phyloP scores from a whole-genome alignment of 192 early-diverging fungal species.

The Podila horticola region DNA sequence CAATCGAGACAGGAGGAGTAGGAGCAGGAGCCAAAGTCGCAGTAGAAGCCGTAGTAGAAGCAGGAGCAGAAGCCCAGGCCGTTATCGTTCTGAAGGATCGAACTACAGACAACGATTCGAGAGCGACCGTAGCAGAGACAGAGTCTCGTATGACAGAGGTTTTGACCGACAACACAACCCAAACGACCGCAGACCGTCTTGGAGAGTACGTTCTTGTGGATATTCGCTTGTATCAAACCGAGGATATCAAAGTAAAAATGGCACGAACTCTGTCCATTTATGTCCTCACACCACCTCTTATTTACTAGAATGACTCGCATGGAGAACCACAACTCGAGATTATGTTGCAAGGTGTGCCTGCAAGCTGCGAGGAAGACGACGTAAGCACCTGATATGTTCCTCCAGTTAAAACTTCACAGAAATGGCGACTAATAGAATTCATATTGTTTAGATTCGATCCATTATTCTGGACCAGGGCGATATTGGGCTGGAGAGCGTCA shows the following conservation, averaged over 20 bases:
- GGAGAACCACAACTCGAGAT: slow-evolving; percentile 32
- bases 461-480: slow-evolving; percentile 10
- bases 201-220: slow-evolving; percentile 2
- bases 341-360: slow-evolving; percentile 32
- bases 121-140: slow-evolving; percentile 1
- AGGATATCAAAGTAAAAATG: neutral
- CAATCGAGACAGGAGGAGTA: neutral
- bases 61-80: slow-evolving; percentile 21
- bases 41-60: slow-evolving; percentile 15
- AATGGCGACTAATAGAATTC: neutral
- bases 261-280: neutral
- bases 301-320: neutral
- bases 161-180: neutral
- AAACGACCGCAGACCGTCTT: neutral
- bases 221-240: neutral
- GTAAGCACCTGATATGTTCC: neutral
- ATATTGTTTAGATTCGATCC: slow-evolving; percentile 16
- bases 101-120: neutral
- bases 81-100: neutral
- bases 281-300: neutral
- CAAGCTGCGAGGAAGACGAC: slow-evolving; percentile 19
- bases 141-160: slow-evolving; percentile 1
- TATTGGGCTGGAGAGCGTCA: slow-evolving; percentile 23
- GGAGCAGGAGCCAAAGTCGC: neutral
- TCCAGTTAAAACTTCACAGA: neutral